phyloP scores from a whole-genome alignment of 257 asterid genomes.

The Ballota nigra region DNA sequence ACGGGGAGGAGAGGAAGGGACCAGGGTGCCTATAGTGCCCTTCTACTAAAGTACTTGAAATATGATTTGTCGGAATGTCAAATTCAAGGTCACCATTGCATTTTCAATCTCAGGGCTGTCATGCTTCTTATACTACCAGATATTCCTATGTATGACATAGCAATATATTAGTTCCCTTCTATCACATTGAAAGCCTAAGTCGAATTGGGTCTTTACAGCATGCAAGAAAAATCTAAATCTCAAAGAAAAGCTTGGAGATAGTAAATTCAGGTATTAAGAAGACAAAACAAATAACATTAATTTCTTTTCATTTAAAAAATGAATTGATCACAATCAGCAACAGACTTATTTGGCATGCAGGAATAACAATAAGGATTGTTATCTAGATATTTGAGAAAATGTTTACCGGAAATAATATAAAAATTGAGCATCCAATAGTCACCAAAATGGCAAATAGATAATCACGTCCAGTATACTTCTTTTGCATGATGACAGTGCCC shows the following conservation, averaged over 20 bases:
- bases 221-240: constrained; percentile 1
- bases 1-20: neutral
- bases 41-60: neutral
- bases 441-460: constrained; percentile 73
- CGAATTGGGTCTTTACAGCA: constrained; percentile 4
- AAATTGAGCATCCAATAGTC: constrained; percentile 89
- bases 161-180: neutral
- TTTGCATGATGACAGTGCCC: constrained; percentile 97
- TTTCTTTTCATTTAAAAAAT: constrained; percentile 1
- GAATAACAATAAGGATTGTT: neutral
- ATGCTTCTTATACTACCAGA: constrained; percentile 11
- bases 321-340: neutral
- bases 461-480: constrained; percentile 79
- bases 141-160: neutral
- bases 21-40: neutral
- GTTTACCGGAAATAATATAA: constrained; percentile 85
- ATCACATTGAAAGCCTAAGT: neutral
- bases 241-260: constrained; percentile 4
- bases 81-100: neutral
- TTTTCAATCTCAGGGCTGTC: neutral
- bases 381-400: constrained; percentile 9
- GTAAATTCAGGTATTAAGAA: neutral
- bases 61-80: neutral
- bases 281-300: neutral
- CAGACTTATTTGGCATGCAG: constrained; percentile 8